Conservation (phyloP, 805 yeast genomes). For the Kodamaea kakaduensis region DNA sequence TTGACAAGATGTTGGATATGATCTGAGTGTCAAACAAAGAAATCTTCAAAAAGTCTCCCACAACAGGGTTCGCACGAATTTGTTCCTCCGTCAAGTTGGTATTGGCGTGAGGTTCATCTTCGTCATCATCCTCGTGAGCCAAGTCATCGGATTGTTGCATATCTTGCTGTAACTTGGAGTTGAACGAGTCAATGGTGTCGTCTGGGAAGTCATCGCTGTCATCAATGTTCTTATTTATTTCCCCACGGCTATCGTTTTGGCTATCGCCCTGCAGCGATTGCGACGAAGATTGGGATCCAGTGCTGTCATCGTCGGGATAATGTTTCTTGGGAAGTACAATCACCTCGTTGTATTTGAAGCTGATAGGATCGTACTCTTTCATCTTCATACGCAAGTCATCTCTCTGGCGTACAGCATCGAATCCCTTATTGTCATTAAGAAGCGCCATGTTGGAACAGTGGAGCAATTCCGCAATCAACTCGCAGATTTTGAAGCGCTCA, state of each 20-base stretch:
- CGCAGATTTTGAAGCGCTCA: conserved; percentile 45
- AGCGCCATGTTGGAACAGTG: conserved; percentile 47
- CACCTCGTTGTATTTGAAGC: conserved; percentile 44
- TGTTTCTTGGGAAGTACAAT: conserved; percentile 31
- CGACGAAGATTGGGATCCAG: conserved; percentile 7
- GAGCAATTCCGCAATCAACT: conserved; percentile 42
- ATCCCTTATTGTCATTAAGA: conserved; percentile 42
- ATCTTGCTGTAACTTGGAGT: conserved; percentile 20
- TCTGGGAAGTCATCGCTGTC: conserved; percentile 15
- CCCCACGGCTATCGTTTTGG: conserved; percentile 11
- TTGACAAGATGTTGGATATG: conserved; percentile 36
- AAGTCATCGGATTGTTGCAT: conserved; percentile 17
- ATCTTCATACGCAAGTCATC: conserved; percentile 36
- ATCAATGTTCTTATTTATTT: conserved; percentile 8
- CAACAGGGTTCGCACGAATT: conserved; percentile 39
- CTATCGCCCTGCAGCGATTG: conserved; percentile 8
- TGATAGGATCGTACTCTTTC: conserved; percentile 41
- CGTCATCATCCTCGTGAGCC: conserved; percentile 27
- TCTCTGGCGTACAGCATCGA: conserved; percentile 36
- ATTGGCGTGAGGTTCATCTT: conserved; percentile 42
- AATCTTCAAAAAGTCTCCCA: conserved; percentile 42
- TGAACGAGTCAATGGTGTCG: conserved; percentile 38
- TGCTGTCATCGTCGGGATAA: conserved; percentile 11
- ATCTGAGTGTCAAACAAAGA: conserved; percentile 42
- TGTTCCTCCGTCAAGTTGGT: conserved; percentile 42